These are phyloP conservation scores for Acacia pycnantha DNA, from an alignment of 331 rosid species.

Conservation along the genomic window DNA sequence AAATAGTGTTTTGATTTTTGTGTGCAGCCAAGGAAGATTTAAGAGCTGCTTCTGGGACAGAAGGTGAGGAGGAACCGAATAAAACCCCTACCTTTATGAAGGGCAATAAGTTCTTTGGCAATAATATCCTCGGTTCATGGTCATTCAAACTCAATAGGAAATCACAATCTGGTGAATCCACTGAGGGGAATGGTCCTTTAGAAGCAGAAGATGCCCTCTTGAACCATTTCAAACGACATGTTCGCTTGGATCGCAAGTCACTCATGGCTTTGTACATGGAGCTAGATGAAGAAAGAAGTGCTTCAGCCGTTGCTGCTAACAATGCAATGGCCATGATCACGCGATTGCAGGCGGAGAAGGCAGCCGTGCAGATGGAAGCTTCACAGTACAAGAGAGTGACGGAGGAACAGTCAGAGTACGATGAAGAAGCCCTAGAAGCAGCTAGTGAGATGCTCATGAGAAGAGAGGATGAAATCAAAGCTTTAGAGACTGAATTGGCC, in stretches of 20 bases:
- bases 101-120: conserved; percentile 61
- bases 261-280: conserved; percentile 88
- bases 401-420: conserved; percentile 98
- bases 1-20: conserved; percentile 23
- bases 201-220: conserved; percentile 55
- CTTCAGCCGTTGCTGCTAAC: conserved; percentile 95
- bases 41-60: conserved; percentile 44
- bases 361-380: conserved; percentile 96
- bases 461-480: conserved; percentile 71
- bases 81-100: conserved; percentile 43
- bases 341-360: conserved; percentile 86
- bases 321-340: conserved; percentile 99
- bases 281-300: conserved; percentile 93
- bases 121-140: conserved; percentile 43
- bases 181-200: conserved; percentile 29
- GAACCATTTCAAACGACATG: conserved; percentile 58
- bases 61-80: conserved; percentile 44
- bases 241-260: conserved; percentile 76
- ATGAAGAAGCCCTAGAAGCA: conserved; percentile 82
- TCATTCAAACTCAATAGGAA: conserved; percentile 44
- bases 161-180: conserved; percentile 40
- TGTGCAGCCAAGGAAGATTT: conserved; percentile 55
- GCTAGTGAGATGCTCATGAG: conserved; percentile 61
- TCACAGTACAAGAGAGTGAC: conserved; percentile 96
- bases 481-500: conserved; percentile 60